These are phyloP conservation scores for Aechmea fasciata DNA, from an alignment of 176 grass and related monocot species.

Conservation along the genomic window DNA sequence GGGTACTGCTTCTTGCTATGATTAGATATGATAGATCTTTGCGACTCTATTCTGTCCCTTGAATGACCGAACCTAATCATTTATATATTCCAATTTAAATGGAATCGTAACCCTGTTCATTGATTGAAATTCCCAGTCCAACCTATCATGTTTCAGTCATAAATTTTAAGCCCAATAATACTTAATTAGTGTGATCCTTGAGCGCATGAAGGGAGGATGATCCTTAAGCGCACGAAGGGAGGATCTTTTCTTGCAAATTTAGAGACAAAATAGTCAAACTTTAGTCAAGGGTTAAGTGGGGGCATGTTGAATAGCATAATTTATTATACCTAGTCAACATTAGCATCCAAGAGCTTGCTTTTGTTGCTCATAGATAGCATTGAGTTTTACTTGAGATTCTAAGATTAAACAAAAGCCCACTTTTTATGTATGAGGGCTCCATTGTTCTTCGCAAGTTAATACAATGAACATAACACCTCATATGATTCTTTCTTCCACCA, in stretches of 20 bases:
- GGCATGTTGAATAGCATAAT: conserved; percentile 4
- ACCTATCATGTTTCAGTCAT: background rate
- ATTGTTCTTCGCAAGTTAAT: conserved; percentile 18
- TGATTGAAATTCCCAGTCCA: background rate
- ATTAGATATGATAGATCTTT: background rate
- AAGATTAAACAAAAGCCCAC: conserved; percentile 30
- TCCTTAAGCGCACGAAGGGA: background rate
- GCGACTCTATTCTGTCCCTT: background rate
- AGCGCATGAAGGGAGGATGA: background rate
- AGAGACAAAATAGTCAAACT: background rate
- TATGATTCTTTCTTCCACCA: conserved; percentile 53
- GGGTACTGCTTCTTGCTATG: background rate
- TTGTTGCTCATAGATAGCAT: conserved; percentile 25
- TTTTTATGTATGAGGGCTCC: conserved; percentile 34
- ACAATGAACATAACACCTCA: conserved; percentile 51
- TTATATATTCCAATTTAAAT: background rate
- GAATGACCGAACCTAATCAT: background rate
- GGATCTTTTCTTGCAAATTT: background rate
- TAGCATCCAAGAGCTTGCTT: conserved; percentile 48
- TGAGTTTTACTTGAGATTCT: conserved; percentile 39
- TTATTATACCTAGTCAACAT: conserved; percentile 28
- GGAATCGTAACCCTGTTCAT: background rate
- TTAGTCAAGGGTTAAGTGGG: conserved; percentile 12
- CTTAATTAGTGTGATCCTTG: conserved; percentile 9
- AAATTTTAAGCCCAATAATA: background rate